Base-by-base conservation (phyloP, 768 basidiomycete species). In the Amanita exitialis region DNA sequence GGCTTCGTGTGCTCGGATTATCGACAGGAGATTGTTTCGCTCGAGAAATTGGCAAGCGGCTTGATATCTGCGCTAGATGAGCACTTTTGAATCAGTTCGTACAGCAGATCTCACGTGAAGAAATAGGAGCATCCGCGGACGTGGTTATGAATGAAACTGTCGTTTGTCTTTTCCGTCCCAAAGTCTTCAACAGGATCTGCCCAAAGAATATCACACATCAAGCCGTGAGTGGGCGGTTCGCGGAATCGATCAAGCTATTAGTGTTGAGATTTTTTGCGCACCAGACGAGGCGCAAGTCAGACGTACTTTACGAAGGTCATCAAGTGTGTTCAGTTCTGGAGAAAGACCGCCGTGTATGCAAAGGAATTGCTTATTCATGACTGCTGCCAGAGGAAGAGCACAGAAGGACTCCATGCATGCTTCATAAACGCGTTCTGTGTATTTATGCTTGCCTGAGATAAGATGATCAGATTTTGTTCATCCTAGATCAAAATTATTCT, bases 361-460 rank as follows among this genome's bases (percentile, higher is more conserved):
- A 45, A 98, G 73, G 68, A 99, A 99, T 67, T 98, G 96, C 64
- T 97, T 97, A 74, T 99, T 99, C 95, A 98, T 98, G 62, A 99
- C 67, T 28, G 96, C 96, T 1, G 95, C 95, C 7, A 99, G 78
- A 2, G 96, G 96, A 0, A 99, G 78, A 0, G 88, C 77, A 63
- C 94, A 97, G 74, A 99, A 98, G 0, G 90, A 90, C 25, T 96
- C 90, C 92, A 97, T 95, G 76, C 90, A 93, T 23, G 91, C 92
- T 54, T 99, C 92, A 65, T 99, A 99, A 54, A 99, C 79, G 21
- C 83, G 82, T 58, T 97, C 95, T 6, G 91, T 92, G 68, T 99
- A 99, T 71, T 98, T 98, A 74, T 98, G 96, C 69, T 95, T 95
- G 75, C 93, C 92, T 96, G 61, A 21, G 47, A 41, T 32, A 47